phyloP scores from a whole-genome alignment of 2,329 filamentous ascomycete genomes.

The Hypoxylon sp. region DNA sequence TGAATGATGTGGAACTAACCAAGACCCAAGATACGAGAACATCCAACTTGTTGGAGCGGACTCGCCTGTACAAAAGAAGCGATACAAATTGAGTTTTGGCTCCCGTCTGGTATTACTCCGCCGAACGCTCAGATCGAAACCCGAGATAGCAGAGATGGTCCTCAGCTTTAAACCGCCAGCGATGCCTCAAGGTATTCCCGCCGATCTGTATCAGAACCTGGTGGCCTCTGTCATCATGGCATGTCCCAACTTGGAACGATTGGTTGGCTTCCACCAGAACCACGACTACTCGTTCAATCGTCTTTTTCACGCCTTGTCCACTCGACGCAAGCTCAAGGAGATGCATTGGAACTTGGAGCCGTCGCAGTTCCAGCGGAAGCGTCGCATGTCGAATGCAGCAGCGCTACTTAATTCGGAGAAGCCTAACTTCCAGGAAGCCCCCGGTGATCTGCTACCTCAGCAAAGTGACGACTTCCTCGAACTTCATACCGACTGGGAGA shows the following conservation, averaged over 20 bases:
- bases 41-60: constrained; percentile 68
- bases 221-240: constrained; percentile 70
- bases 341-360: constrained; percentile 67
- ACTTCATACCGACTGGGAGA: constrained; percentile 63
- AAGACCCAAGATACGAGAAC: constrained; percentile 59
- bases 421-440: constrained; percentile 42
- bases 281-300: constrained; percentile 66
- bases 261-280: constrained; percentile 61
- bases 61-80: constrained; percentile 63
- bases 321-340: constrained; percentile 62
- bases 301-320: constrained; percentile 67
- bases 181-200: constrained; percentile 50
- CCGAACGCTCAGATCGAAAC: constrained; percentile 63
- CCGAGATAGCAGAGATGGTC: constrained; percentile 63
- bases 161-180: constrained; percentile 66
- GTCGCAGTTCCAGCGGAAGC: constrained; percentile 48
- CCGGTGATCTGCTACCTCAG: constrained; percentile 52
- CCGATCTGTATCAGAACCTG: constrained; percentile 64
- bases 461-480: constrained; percentile 58
- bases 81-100: constrained; percentile 61
- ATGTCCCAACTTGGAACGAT: constrained; percentile 69
- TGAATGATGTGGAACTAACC: constrained; percentile 12
- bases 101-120: constrained; percentile 64
- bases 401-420: constrained; percentile 38
- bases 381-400: constrained; percentile 43